Evolutionary conservation across 176 grass and related monocot genomes (phyloP), one percentile per base, ranked within the genome.

Genomic region (Panicum miliaceum): DNA sequence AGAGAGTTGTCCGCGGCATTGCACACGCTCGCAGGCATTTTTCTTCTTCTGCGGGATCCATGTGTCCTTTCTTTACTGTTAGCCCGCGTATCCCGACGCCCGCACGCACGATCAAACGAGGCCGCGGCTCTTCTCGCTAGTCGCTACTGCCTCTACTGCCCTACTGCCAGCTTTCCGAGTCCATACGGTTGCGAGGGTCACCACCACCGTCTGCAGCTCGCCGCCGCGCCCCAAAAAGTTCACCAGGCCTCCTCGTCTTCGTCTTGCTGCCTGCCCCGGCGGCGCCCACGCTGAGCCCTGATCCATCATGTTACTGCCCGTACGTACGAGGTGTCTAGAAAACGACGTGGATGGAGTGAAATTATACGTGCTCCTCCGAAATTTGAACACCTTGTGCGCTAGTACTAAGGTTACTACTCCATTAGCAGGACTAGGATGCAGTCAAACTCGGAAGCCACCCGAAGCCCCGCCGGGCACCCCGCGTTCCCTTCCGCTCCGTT

Each of bases 11-110:
- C 41, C 13, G 68, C 25, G n/a, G 69, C 48, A 1, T 14, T 22
- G 14, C 27, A 37, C 57, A 25, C 56, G 42, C 56, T 23, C 74
- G 56, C 76, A 7, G 66, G 3, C 8, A 11, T 0, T n/a, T 34
- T 3, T 60, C 12, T 75, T 75, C 81, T 34, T 43, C 12, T 52
- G 35, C 18, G 26, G 8, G 77, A 86, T 81, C 52, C 18, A 18
- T 25, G 26, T 4, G 23, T 58, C 4, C 19, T 12, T 20, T 1
- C 11, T 2, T 35, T 35, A 22, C 32, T 58, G 36, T 37, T 78
- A 15, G 3, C 32, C 26, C 67, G 43, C 41, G 18, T 12, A 4
- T 56, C 64, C 80, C 71, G 65, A 82, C 12, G 32, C 82, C 14
- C 12, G 51, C 52, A 69, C 58, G 66, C 37, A 35, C 18, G 61